Base-by-base conservation (phyloP, 1,284 basidiomycete genomes). In the Anthracocystis walkeri region DNA sequence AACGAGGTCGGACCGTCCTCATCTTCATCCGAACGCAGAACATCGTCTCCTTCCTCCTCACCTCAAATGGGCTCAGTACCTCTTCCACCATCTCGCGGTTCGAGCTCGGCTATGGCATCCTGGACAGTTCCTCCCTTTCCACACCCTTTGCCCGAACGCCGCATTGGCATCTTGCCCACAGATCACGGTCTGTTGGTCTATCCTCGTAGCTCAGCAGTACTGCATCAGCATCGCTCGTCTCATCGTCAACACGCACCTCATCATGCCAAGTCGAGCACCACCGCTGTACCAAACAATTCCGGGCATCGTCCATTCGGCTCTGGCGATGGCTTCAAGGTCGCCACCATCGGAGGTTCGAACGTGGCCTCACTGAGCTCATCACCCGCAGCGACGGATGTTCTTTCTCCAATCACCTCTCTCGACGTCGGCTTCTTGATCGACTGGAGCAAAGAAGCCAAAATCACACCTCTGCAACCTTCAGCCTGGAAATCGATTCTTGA, bases 111-210 rank as follows among this genome's bases (percentile, higher is more conserved):
- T n/a, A 65, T 60, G 58, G 50, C 75, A 16, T 49, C 57, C n/a
- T 77, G 66, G 66, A 50, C 65, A n/a, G 52, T 80, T 4, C 77
- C 78, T 12, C 77, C 76, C 1, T 79, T 78, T 25, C 74, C 78
- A 0, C 68, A 80, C 35, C 74, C 77, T 1, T 57, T 77, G 20
- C 78, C 74, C 3, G 76, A 80, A 42, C 57, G 74, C 18, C 57
- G 58, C 7, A 58, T 80, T 21, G 68, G 73, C 38, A 20, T 79
- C n/a, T 18, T 79, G 31, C 41, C 65, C 35, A 74, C 77, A 18
- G 49, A 64, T 1, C 53, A 70, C 11, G 78, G 76, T 4, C 62
- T 80, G 4, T 41, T 78, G 8, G 58, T 80, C 8, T 63, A 77
- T n/a, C 77, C 77, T 6, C 59, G 58, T 16, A 68, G 60, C 52